Base-by-base conservation (phyloP, 1,284 basidiomycete species). In the Fomitiporia mediterranea region DNA sequence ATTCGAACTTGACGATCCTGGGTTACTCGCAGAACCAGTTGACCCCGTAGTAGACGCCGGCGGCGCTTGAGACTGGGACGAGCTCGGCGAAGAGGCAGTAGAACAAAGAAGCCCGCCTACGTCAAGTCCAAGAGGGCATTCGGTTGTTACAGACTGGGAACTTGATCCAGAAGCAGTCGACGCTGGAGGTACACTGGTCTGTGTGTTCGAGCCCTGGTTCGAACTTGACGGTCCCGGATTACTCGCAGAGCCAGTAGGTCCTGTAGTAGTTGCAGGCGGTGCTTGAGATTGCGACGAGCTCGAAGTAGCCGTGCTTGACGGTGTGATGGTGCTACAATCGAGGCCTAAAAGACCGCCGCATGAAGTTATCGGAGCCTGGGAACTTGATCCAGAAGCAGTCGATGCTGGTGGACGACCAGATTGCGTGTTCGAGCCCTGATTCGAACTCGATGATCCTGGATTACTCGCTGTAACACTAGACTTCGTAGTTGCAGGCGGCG, bases 361-460 rank as follows among this genome's bases (percentile, higher is more conserved):
- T 15, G 52, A 54, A 5, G 47, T 49, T 5, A 52, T 54, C 6
- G 39, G 23, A 28, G 44, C 2, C n/a, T n/a, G n/a, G n/a, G n/a
- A n/a, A 9, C 32, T 40, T 32, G 30, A 51, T 37, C 34, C 32
- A 11, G 30, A 35, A 51, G 15, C n/a, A n/a, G n/a, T n/a, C n/a
- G n/a, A n/a, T n/a, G n/a, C n/a, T n/a, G n/a, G n/a, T n/a, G 7
- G 28, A 4, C 11, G 34, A 40, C 28, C 37, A 25, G 35, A n/a
- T n/a, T n/a, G n/a, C n/a, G n/a, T n/a, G n/a, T n/a, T n/a, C n/a
- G n/a, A n/a, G n/a, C n/a, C n/a, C n/a, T n/a, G n/a, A n/a, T n/a
- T n/a, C n/a, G n/a, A n/a, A n/a, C n/a, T n/a, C n/a, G n/a, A n/a
- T n/a, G n/a, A n/a, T n/a, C n/a, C n/a, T n/a, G n/a, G n/a, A n/a